phyloP scores from a whole-genome alignment of 768 basidiomycete species.

The Boletus vermiculosoides region DNA sequence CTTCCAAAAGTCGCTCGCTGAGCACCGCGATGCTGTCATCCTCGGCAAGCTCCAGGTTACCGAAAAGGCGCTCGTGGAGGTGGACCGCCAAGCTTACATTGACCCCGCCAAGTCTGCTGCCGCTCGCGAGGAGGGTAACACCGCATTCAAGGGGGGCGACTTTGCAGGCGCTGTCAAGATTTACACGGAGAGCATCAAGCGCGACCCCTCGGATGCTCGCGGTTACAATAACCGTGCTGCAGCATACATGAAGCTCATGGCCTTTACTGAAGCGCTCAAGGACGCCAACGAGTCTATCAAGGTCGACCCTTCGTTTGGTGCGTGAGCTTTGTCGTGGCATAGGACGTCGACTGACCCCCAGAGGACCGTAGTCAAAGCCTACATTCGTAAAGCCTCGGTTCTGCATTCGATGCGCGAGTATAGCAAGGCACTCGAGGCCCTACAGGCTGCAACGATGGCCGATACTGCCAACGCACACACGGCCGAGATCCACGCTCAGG shows the following conservation, averaged over 20 bases:
- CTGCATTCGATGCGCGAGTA: conserved; percentile 90
- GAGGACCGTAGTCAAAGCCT: conserved; percentile 67
- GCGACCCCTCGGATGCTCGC: conserved; percentile 83
- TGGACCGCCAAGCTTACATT: conserved; percentile 80
- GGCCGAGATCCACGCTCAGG: conserved; percentile 77
- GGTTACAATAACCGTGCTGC: conserved; percentile 99
- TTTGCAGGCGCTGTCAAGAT: conserved; percentile 89
- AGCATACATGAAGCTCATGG: conserved; percentile 92
- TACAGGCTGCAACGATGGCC: conserved; percentile 71
- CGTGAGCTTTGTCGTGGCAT: conserved; percentile 20
- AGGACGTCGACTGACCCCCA: background rate
- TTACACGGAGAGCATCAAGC: conserved; percentile 96
- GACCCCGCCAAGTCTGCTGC: conserved; percentile 77
- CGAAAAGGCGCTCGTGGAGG: conserved; percentile 77
- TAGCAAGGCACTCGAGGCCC: conserved; percentile 79
- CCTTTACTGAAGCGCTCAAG: conserved; percentile 93
- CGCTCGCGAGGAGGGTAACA: conserved; percentile 92
- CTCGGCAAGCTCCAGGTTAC: conserved; percentile 85
- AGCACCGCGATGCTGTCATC: conserved; percentile 93
- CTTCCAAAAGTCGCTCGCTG: conserved; percentile 90
- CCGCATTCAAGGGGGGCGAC: conserved; percentile 86
- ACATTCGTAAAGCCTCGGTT: conserved; percentile 89
- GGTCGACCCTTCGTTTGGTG: conserved; percentile 83
- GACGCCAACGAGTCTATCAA: conserved; percentile 93
- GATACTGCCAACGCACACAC: conserved; percentile 84